These are phyloP conservation scores for Calonectria fujianensis DNA, from an alignment of 2,329 filamentous ascomycete species.

Conservation along the genomic window DNA sequence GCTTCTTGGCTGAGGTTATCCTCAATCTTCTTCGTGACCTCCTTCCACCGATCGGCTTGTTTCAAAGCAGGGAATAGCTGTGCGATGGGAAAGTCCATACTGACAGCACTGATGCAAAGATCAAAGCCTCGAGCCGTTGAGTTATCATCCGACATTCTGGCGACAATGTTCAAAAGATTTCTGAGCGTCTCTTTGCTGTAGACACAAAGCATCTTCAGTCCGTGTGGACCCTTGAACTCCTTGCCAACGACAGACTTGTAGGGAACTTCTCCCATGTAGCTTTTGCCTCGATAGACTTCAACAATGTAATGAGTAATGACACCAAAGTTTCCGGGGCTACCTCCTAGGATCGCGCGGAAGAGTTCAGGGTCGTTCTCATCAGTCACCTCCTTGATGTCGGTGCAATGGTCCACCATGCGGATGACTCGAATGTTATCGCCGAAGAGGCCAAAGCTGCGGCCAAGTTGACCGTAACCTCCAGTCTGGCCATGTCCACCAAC, in stretches of 20 bases:
- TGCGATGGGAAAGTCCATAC: not conserved
- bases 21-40: not conserved
- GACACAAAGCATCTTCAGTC: not conserved
- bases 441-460: constrained; percentile 12
- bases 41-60: too few species aligned
- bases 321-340: too few species aligned
- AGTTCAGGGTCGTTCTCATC: not conserved
- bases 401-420: not conserved
- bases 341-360: too few species aligned
- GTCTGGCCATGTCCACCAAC: constrained; percentile 12
- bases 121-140: not conserved
- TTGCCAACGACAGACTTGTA: too few species aligned
- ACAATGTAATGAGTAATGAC: constrained; percentile 1
- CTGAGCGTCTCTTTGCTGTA: not conserved
- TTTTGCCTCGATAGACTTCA: not conserved
- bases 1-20: not conserved
- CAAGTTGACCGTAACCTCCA: not conserved
- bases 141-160: not conserved
- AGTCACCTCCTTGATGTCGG: too few species aligned
- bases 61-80: not conserved
- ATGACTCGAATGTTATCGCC: constrained; percentile 5
- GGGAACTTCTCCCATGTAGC: not conserved
- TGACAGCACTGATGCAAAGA: not conserved
- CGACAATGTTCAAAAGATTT: not conserved
- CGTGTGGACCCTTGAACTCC: not conserved